Base-by-base conservation (phyloP, 495 filamentous ascomycete genomes). In the Collariella sp. region DNA sequence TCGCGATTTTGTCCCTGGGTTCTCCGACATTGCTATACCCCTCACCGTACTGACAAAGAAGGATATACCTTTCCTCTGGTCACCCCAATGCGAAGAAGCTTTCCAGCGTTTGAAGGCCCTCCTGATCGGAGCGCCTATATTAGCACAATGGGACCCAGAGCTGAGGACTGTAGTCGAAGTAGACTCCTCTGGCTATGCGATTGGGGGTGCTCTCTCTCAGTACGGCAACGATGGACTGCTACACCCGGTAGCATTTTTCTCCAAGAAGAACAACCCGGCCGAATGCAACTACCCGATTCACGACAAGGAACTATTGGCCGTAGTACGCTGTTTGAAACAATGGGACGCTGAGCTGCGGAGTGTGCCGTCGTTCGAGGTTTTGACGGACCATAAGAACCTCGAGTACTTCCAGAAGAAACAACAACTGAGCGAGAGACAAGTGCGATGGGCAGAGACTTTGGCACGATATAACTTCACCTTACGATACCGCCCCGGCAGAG, bases 261-360 rank as follows among this genome's bases (percentile, higher is more conserved):
- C 29, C 2, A 22, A 13, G 10, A 54, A 35, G 11, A 24, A 34
- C 5, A 23, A 3, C 5, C 16, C 20, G 2, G 13, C 41, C 0
- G 22, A 55, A 35, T 42, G 1, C 7, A 55, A 55, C 12, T 55
- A 55, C n/a, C 9, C 3, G 1, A 55, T 55, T 22, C 6, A 38
- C 19, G n/a, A 39, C 9, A 54, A 54, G 33, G 51, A 54, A 31
- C 26, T 54, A 7, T 5, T 55, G 4, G 39, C 44, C n/a, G 16
- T 55, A 11, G 19, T 55, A 7, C 5, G n/a, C 6, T 34, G 16
- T 6, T n/a, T 50, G 0, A 16, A 39, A 11, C 11, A 38, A 7
- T 50, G 19, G 34, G 44, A 33, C 11, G 26, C 44, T 4, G 44
- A 33, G 7, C n/a, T 46, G 19, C 16, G 16, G 2, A 46, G 23